Evolutionary conservation across 2,329 filamentous ascomycete species (phyloP), one percentile per base, ranked within the genome.

Genomic region (Xylaria hypoxylon): DNA sequence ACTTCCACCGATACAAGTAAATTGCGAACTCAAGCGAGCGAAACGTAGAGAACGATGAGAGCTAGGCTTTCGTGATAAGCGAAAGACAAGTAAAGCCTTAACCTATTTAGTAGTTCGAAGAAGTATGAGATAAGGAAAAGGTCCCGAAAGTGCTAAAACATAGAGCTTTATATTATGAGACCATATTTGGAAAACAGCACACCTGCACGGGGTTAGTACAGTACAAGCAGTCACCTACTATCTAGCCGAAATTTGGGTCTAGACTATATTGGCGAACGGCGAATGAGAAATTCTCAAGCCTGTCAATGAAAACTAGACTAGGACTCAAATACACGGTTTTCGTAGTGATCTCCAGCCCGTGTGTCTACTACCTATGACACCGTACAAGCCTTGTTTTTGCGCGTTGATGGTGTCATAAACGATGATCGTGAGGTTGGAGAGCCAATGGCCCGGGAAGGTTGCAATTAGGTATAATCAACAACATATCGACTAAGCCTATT

Each of bases 371-470:
- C 4, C 48, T 15, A 31, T 47, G n/a, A 26, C 22, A 51, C 11
- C 11, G 38, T 15, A 24, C 35, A 45, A 42, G 28, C 24, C 44
- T 51, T 65, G 57, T 19, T 57, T 50, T 55, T 70, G 64, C 68
- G 62, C 68, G 67, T 71, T 57, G 50, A 73, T 70, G 64, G 28
- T 69, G 68, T 71, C 71, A 71, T 72, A 51, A 51, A 48, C 45
- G 65, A 57, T 65, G 59, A 67, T 66, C 48, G 44, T 7, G 57
- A 62, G 45, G 26, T 35, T 65, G 63, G 69, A 44, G 55, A 60
- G 47, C 55, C 65, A 61, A 66, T 60, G 50, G 62, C 45, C 53
- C 42, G 56, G 47, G 47, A 33, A 59, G 48, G 55, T 44, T 28
- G 38, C 31, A 38, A 55, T 62, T 62, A n/a, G n/a, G n/a, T n/a